phyloP scores from a whole-genome alignment of 495 filamentous ascomycete species.

The Endocarpon pusillum region DNA sequence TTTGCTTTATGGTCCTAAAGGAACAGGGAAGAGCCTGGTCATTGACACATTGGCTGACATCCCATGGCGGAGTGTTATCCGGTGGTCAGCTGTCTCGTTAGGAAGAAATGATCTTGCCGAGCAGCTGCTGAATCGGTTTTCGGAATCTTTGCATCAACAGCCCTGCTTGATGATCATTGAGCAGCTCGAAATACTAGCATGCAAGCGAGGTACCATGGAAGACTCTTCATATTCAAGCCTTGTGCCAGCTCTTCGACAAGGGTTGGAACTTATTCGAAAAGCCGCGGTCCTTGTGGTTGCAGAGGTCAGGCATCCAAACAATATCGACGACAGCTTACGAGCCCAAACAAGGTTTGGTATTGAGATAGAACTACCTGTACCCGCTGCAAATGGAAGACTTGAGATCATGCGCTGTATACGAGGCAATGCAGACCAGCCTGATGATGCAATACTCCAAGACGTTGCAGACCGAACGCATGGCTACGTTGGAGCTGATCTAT shows the following conservation, averaged over 20 bases:
- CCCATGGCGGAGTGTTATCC: conserved; percentile 50
- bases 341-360: conserved; percentile 45
- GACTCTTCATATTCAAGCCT: conserved; percentile 15
- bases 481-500: conserved; percentile 49
- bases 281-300: conserved; percentile 49
- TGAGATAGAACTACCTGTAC: conserved; percentile 69
- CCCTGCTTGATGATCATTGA: conserved; percentile 78
- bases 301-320: conserved; percentile 51
- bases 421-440: conserved; percentile 16
- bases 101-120: conserved; percentile 25
- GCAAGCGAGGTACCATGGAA: conserved; percentile 33
- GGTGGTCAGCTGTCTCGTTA: conserved; percentile 39
- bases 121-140: conserved; percentile 49
- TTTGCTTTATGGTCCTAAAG: conserved; percentile 64
- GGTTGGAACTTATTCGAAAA: conserved; percentile 25
- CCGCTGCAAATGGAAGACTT: conserved; percentile 49
- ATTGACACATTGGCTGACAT: conserved; percentile 46
- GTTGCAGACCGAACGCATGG: conserved; percentile 47
- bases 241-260: conserved; percentile 23
- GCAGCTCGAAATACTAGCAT: conserved; percentile 57
- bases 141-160: conserved; percentile 48
- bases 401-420: conserved; percentile 49
- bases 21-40: conserved; percentile 66
- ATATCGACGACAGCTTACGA: conserved; percentile 58
- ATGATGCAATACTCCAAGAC: conserved; percentile 20